Conservation (phyloP, 2,329 filamentous ascomycete genomes). For the Penicillium crustosum region DNA sequence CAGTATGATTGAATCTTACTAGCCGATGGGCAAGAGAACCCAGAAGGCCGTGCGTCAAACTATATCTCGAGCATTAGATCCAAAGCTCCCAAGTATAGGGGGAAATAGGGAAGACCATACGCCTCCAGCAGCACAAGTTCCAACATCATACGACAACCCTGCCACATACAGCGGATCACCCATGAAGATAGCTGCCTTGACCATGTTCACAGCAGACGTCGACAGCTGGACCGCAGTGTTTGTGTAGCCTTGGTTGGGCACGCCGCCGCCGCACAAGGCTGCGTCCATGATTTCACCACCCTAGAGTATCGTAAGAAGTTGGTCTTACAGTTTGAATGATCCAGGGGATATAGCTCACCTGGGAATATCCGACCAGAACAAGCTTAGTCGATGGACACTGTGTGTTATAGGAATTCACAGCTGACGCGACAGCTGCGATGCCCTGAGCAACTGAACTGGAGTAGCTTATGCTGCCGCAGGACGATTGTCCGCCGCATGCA, state of each 20-base stretch:
- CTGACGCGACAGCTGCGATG: conserved; percentile 58
- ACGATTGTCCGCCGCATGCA: conserved; percentile 61
- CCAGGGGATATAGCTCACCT: conserved; percentile 42
- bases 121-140: conserved; percentile 59
- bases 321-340: neutral
- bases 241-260: conserved; percentile 48
- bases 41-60: conserved; percentile 61
- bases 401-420: conserved; percentile 59
- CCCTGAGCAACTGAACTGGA: conserved; percentile 59
- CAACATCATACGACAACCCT: conserved; percentile 61
- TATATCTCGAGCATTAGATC: conserved; percentile 28
- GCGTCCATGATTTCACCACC: conserved; percentile 65
- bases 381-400: conserved; percentile 59
- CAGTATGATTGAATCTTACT: conserved; percentile 65
- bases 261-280: conserved; percentile 59
- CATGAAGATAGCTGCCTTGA: conserved; percentile 66
- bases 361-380: conserved; percentile 63
- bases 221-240: conserved; percentile 48
- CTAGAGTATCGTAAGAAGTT: conserved; percentile 31
- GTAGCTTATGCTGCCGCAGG: conserved; percentile 61
- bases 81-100: neutral
- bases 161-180: conserved; percentile 60
- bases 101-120: conserved; percentile 46
- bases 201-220: conserved; percentile 52
- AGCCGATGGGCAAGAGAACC: conserved; percentile 58